Base-by-base conservation (phyloP, 2,329 filamentous ascomycete species). In the Bipolaris oryzae region DNA sequence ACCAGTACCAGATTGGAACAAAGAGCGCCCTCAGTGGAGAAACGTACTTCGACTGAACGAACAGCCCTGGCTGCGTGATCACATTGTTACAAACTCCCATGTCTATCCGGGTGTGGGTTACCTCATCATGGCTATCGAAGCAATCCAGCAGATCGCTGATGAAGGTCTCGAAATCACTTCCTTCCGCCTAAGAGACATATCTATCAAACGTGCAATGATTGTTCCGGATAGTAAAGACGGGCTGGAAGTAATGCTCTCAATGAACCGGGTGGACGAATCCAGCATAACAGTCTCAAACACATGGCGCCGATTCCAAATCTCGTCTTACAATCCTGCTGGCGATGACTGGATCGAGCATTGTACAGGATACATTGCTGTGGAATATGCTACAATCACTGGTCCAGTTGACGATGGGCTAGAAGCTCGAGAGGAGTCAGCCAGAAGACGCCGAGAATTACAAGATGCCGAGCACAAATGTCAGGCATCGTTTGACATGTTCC, bases 1-100 rank as follows among this genome's bases (percentile, higher is more conserved):
- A 33, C 25, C 47, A 25, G 7, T 45, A 20, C 23, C 38, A 9
- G 34, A 54, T 7, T 51, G 42, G 18, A 54, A 42, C 15, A 49
- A 48, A 13, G 34, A 45, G 35, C 18, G 44, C 2, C 50, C 50
- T 47, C 34, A 28, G 35, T 53, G 50, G 50, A 33, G 50, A 28
- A 31, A 37, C 31, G 43, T 60, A 18, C 50, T 73, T 10, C 39
- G 58, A 28, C 13, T 57, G 2, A 44, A 50, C 0, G 66, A 69
- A 20, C 44, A 60, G 20, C 53, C 52, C 1, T 63, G 61, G 61
- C 7, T 63, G 13, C n/a, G 20, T 2, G 58, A 55, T 21, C 61
- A 63, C 33, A 16, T 47, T 5, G n/a, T 64, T 11, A 33, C 55
- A 1, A 50, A 53, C 1, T 67, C 59, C 55, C 11, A 71, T 64